Base-by-base conservation (phyloP, 2,329 filamentous ascomycete genomes). In the Escovopsis weberi region DNA sequence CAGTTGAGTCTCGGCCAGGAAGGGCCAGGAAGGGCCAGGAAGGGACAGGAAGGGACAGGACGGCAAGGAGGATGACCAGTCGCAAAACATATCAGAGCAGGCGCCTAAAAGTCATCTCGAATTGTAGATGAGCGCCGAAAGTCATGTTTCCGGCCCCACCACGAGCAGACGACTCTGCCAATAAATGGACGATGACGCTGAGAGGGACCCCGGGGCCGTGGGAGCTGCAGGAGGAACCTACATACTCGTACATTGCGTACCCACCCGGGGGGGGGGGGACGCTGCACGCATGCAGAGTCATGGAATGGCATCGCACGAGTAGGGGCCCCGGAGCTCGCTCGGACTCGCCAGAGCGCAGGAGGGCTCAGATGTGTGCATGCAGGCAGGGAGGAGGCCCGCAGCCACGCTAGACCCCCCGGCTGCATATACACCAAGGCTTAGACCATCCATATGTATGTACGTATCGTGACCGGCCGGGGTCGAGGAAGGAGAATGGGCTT, bases 71-170 rank as follows among this genome's bases (percentile, higher is more conserved):
- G 34, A n/a, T 15, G 34, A 18, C n/a, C 19, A 36, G n/a, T 36
- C n/a, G 34, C 19, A 36, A 23, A 23, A 23, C 23, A 6, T 23
- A 23, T 23, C 23, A 23, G 23, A 23, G 23, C 23, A 23, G 23
- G 23, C 23, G 23, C 23, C 23, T 23, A 23, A 23, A 23, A 23
- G 23, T 23, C 23, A 23, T 23, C 23, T 15, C 19, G 28, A n/a
- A 41, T 51, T 47, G 51, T 57, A 56, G 56, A 57, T 55, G 56
- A 52, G 47, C 51, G 49, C 50, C 47, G 43, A 50, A 47, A 44
- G 48, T 23, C 23, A 23, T 23, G 23, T 23, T 23, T 23, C 23
- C 23, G 23, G 23, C 23, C 23, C 46, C 45, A 47, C 48, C 50
- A 44, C 48, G 47, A 48, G 45, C 34, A 42, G 48, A 51, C 50